Evolutionary conservation across 139 green algal species (phyloP).

Genomic region (Tetraselmis striata): DNA sequence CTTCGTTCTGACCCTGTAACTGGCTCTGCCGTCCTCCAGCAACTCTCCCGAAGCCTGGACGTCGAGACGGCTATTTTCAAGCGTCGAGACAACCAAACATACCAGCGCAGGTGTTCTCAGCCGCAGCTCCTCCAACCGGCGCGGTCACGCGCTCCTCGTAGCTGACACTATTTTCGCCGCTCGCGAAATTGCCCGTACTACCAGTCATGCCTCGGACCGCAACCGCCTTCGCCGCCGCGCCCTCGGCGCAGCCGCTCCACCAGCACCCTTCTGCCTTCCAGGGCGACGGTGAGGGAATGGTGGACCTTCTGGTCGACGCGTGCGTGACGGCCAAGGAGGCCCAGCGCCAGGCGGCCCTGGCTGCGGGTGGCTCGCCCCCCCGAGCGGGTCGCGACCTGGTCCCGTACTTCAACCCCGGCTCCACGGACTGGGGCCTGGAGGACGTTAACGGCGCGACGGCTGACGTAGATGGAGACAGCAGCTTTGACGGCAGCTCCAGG

Average conservation of each 20-base stretch:
- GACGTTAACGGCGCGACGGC: not conserved
- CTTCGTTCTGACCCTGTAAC: too few species aligned
- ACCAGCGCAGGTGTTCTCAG: too few species aligned
- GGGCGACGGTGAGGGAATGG: not conserved
- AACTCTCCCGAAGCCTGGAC: too few species aligned
- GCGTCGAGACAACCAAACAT: too few species aligned
- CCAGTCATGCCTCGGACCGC: not conserved
- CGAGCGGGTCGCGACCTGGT: not conserved
- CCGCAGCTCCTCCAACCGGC: too few species aligned
- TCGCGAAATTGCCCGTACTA: too few species aligned
- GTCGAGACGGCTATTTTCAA: too few species aligned
- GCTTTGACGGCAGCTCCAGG: not conserved
- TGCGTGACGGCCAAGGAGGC: not conserved
- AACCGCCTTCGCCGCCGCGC: not conserved
- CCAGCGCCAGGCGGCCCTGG: not conserved
- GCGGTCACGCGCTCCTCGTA: too few species aligned
- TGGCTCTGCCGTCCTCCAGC: too few species aligned
- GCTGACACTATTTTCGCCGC: not conserved
- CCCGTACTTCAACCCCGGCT: not conserved
- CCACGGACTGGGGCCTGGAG: not conserved
- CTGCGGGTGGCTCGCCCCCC: not conserved
- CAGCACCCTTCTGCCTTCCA: not conserved
- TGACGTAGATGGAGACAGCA: not conserved
- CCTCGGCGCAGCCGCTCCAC: not conserved
- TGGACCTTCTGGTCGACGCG: not conserved